Conservation (phyloP, 495 filamentous ascomycete species). For the Lentithecium fluviatile region DNA sequence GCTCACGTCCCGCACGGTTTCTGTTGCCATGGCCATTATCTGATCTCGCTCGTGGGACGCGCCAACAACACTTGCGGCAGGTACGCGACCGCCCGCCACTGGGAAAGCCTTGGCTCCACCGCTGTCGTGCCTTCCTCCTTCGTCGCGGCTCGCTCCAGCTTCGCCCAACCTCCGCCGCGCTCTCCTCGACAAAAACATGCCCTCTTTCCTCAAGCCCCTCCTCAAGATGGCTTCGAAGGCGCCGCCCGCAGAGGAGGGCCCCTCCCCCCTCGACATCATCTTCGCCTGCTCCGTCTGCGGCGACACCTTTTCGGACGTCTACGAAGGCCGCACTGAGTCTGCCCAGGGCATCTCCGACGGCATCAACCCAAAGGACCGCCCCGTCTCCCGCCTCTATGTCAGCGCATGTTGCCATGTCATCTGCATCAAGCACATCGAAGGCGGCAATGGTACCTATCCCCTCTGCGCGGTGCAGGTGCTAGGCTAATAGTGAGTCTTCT, state of each 20-base stretch:
- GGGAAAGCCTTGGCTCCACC: not conserved
- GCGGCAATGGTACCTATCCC: conserved; percentile 41
- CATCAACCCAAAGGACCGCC: conserved; percentile 32
- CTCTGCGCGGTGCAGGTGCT: not conserved
- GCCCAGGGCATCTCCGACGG: conserved; percentile 40
- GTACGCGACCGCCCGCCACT: no score
- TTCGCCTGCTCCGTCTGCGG: conserved; percentile 49
- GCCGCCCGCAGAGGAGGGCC: not conserved
- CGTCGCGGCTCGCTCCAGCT: not conserved
- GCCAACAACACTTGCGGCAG: no score
- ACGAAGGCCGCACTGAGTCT: conserved; percentile 35
- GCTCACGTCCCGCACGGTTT: no score
- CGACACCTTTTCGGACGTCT: conserved; percentile 43
- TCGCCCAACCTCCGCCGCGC: no score
- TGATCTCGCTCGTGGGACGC: no score
- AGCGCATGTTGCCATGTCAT: conserved; percentile 48
- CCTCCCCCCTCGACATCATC: conserved; percentile 42
- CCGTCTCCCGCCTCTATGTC: conserved; percentile 47
- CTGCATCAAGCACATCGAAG: conserved; percentile 48
- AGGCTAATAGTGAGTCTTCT: not conserved
- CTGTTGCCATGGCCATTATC: no score
- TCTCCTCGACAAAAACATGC: not conserved
- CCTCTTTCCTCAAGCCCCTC: not conserved
- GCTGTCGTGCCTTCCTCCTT: not conserved
- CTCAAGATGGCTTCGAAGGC: conserved; percentile 11